Conservation (phyloP, 1,139 yeast genomes). For the Scheffersomyces segobiensis region DNA sequence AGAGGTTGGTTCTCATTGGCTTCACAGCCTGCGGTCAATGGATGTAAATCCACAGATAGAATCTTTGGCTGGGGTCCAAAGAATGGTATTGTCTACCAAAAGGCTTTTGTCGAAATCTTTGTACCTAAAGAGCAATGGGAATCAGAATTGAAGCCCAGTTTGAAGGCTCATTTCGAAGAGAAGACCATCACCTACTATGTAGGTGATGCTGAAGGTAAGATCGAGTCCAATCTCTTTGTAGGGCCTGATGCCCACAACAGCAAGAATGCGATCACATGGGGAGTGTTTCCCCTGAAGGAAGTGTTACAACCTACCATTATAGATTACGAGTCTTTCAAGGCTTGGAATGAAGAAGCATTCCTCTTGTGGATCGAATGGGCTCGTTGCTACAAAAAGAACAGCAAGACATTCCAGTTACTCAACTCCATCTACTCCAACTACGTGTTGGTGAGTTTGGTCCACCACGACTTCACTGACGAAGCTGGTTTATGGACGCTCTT, state of each 20-base stretch:
- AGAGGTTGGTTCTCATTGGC: constrained; percentile 84
- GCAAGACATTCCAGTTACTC: constrained; percentile 60
- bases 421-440: constrained; percentile 61
- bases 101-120: constrained; percentile 84
- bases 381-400: constrained; percentile 61
- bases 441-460: constrained; percentile 77
- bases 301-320: constrained; percentile 86
- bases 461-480: constrained; percentile 79
- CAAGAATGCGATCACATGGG: constrained; percentile 90
- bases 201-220: constrained; percentile 61
- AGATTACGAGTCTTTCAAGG: constrained; percentile 83
- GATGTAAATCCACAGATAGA: constrained; percentile 72
- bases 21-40: constrained; percentile 92
- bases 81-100: constrained; percentile 90
- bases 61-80: constrained; percentile 95
- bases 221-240: constrained; percentile 57
- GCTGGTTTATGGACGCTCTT: constrained; percentile 76
- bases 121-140: constrained; percentile 73
- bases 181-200: constrained; percentile 65
- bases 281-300: constrained; percentile 86
- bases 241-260: constrained; percentile 27
- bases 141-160: constrained; percentile 47
- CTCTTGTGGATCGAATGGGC: constrained; percentile 93
- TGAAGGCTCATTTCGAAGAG: constrained; percentile 44
- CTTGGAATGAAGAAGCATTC: constrained; percentile 95